Conservation (phyloP, 2,329 filamentous ascomycete genomes). For the Cryphonectria carpinicola region DNA sequence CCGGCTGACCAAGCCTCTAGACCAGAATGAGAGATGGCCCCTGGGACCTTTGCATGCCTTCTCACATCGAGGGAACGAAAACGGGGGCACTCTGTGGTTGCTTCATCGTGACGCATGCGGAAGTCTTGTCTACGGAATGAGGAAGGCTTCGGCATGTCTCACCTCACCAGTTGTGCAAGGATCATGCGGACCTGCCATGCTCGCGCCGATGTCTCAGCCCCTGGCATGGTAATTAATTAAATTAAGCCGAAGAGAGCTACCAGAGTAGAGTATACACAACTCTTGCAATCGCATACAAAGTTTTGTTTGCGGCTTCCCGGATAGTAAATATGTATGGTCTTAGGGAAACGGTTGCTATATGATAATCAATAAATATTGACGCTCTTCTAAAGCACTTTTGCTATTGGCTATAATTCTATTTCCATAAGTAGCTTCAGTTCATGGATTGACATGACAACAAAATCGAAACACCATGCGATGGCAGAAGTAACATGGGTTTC, state of each 20-base stretch:
- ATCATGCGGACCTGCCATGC: not conserved
- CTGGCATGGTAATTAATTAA: not conserved
- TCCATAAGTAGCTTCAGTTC: not conserved
- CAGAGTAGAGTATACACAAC: not conserved
- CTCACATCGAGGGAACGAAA: not conserved
- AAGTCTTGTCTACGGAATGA: not conserved
- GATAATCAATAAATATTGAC: too few relatives aligned
- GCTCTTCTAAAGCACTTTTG: too few relatives aligned
- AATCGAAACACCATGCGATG: not conserved
- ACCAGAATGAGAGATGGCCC: not conserved
- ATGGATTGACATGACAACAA: not conserved
- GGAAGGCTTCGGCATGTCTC: not conserved
- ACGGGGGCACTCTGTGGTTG: not conserved
- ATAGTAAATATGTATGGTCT: too few relatives aligned
- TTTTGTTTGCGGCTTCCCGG: too few relatives aligned
- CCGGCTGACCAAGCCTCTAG: not conserved
- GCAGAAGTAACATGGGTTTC: not conserved
- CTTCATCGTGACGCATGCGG: not conserved
- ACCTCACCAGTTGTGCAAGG: not conserved
- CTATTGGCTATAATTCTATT: too few relatives aligned
- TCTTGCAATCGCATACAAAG: too few relatives aligned
- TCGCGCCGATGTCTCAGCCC: not conserved
- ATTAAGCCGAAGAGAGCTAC: not conserved
- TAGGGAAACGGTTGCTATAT: too few relatives aligned
- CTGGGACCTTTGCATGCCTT: not conserved